These are phyloP conservation scores for Populus davidiana DNA, from an alignment of 345 rosid species.

Conservation along the genomic window DNA sequence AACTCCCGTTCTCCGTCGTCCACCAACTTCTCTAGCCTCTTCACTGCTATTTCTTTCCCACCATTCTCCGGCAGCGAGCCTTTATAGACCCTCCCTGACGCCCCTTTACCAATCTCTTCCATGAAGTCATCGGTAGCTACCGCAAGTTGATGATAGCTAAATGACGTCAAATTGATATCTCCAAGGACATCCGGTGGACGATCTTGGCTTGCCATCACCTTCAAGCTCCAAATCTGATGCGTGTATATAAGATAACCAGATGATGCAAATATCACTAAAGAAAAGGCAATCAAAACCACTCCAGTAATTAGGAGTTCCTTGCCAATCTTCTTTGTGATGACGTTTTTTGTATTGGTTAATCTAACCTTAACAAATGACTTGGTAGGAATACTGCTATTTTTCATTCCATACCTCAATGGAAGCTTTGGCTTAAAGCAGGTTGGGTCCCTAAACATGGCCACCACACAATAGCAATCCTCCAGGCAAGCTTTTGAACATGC, in stretches of 20 bases:
- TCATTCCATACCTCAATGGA: too few relatives aligned
- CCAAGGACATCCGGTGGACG: background rate
- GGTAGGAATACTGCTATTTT: too few relatives aligned
- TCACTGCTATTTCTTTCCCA: slow-evolving; percentile 4
- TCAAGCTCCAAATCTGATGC: too few relatives aligned
- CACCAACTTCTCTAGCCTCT: background rate
- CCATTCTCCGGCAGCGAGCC: background rate
- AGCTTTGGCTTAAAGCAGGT: too few relatives aligned
- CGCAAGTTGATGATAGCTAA: slow-evolving; percentile 1
- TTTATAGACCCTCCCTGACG: background rate
- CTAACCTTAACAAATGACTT: background rate
- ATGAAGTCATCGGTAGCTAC: background rate
- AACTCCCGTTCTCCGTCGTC: background rate
- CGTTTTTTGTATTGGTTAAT: background rate
- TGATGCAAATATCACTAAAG: background rate
- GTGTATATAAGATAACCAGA: background rate
- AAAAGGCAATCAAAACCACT: slow-evolving; percentile 5
- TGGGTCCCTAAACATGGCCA: too few relatives aligned
- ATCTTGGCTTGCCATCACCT: background rate
- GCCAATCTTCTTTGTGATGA: background rate
- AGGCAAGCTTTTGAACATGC: too few relatives aligned
- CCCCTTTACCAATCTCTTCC: background rate
- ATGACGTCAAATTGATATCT: background rate
- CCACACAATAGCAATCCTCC: too few relatives aligned
- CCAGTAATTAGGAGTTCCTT: background rate